A percentile compares a stretch with the other conserved stretches of the same genome.
Evolutionary conservation across 1,284 basidiomycete genomes (phyloP).

Genomic region (Ganoderma lucidum): DNA sequence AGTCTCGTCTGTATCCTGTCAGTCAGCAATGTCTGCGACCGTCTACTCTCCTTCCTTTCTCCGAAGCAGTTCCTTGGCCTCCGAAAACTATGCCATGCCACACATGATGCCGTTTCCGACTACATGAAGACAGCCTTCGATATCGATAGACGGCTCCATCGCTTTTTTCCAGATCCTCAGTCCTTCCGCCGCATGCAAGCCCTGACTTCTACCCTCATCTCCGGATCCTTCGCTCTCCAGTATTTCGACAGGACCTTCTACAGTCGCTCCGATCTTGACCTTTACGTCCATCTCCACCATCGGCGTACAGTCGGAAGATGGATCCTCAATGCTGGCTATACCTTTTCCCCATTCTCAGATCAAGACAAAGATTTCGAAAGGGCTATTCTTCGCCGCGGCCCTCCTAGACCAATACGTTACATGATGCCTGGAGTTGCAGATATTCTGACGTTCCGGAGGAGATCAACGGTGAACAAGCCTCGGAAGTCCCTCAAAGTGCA

Average conservation of each 20-base stretch:
- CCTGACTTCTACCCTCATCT: constrained; percentile 27
- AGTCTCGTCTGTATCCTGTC: no score
- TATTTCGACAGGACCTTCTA: constrained; percentile 48
- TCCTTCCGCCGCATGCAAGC: constrained; percentile 52
- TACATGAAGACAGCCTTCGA: no score
- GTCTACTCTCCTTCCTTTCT: no score
- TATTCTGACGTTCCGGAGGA: no score
- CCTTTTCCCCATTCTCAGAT: constrained; percentile 20
- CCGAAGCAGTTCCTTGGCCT: no score
- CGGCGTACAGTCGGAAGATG: constrained; percentile 21
- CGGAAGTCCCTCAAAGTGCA: background rate
- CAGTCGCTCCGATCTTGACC: constrained; percentile 55
- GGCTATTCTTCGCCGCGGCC: background rate
- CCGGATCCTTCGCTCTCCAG: constrained; percentile 57
- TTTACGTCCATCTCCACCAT: constrained; percentile 46
- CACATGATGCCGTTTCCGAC: no score
- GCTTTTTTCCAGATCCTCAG: no score
- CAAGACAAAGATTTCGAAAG: constrained; percentile 20
- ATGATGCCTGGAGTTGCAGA: background rate
- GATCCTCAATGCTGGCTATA: constrained; percentile 11
- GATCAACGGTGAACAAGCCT: no score
- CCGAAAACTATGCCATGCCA: no score
- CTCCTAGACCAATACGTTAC: background rate
- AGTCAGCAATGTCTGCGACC: no score
- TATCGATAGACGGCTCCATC: no score